Percentiles rank a stretch among this genome's conserved stretches.
Evolutionary conservation across 176 grass and related monocot genomes (phyloP).

Genomic region (Dactylis glomerata): DNA sequence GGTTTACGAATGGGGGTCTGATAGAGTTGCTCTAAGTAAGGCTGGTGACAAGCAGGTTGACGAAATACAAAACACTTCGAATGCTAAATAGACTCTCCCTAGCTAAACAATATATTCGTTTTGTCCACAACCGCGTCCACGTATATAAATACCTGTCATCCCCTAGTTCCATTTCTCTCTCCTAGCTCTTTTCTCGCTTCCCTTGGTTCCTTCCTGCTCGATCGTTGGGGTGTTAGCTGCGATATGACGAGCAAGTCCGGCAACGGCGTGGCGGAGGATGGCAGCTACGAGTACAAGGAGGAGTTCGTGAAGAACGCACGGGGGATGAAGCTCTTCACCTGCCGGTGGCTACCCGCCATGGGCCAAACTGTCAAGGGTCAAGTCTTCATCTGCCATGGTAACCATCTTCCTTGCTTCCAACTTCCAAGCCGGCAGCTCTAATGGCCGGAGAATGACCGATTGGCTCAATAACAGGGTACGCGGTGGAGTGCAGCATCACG

Average conservation of each 20-base stretch:
- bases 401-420: background rate
- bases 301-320: conserved; percentile 57
- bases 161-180: background rate
- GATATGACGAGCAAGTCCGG: background rate
- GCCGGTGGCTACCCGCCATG: conserved; percentile 50
- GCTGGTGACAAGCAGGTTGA: no score
- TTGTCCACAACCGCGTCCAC: background rate
- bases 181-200: background rate
- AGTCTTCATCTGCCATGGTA: conserved; percentile 82
- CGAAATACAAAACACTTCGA: no score
- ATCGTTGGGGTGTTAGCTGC: background rate
- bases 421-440: background rate
- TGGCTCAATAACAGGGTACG: conserved; percentile 44
- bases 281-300: conserved; percentile 21
- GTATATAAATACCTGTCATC: background rate
- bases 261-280: background rate
- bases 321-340: conserved; percentile 61
- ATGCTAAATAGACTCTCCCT: no score
- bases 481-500: conserved; percentile 78
- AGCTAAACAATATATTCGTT: background rate
- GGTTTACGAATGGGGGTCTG: no score
- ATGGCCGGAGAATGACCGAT: background rate
- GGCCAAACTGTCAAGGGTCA: conserved; percentile 25
- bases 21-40: conserved; percentile 7
- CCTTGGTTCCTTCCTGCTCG: background rate